These are phyloP conservation scores for Nepenthes gracilis DNA, from an alignment of 148 eudicot genomes.

Conservation along the genomic window DNA sequence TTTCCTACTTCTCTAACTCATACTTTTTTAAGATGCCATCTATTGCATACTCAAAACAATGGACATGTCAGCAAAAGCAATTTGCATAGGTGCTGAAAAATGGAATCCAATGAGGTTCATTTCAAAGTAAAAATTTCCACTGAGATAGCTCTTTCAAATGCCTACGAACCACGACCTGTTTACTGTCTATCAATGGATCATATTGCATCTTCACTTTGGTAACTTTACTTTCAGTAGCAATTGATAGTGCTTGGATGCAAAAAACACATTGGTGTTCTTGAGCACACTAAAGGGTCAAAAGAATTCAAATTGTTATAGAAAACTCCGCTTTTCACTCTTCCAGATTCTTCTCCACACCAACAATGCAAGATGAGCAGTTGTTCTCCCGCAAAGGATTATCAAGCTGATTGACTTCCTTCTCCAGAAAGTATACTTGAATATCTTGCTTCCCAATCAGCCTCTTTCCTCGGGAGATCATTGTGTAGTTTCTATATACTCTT, in stretches of 20 bases:
- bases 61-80: background rate
- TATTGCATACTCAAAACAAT: slow-evolving; percentile 51
- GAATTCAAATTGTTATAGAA: slow-evolving; percentile 5
- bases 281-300: background rate
- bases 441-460: slow-evolving; percentile 37
- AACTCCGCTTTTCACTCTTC: slow-evolving; percentile 66
- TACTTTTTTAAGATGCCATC: slow-evolving; percentile 81
- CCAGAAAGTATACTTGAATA: slow-evolving; percentile 9
- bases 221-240: slow-evolving; percentile 53
- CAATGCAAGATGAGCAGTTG: slow-evolving; percentile 38
- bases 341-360: slow-evolving; percentile 42
- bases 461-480: slow-evolving; percentile 38
- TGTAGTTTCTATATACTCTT: slow-evolving; percentile 42
- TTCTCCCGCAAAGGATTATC: slow-evolving; percentile 42
- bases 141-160: slow-evolving; percentile 89
- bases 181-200: slow-evolving; percentile 70
- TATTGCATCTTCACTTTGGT: slow-evolving; percentile 59
- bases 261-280: slow-evolving; percentile 6
- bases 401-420: slow-evolving; percentile 44
- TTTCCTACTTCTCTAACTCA: slow-evolving; percentile 77
- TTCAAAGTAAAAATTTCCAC: slow-evolving; percentile 18
- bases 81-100: no score
- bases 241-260: slow-evolving; percentile 39
- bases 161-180: slow-evolving; percentile 71
- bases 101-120: background rate